phyloP scores from a whole-genome alignment of 2,329 filamentous ascomycete species.

The Torrubiella hemipterigena region DNA sequence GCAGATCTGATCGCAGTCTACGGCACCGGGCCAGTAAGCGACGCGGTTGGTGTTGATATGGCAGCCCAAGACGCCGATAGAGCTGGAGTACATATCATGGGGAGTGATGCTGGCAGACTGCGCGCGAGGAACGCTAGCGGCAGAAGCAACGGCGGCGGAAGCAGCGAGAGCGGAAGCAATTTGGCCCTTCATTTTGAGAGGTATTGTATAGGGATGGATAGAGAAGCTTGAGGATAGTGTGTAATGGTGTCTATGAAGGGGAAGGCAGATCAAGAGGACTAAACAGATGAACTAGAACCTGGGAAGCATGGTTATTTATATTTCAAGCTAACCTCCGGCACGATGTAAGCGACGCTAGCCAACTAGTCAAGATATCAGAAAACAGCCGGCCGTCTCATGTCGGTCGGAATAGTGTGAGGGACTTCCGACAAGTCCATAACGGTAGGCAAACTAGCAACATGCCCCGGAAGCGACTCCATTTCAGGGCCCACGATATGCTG shows the following conservation, averaged over 20 bases:
- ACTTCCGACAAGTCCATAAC: no score
- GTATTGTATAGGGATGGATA: neutral
- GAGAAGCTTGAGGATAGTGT: neutral
- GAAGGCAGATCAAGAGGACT: no score
- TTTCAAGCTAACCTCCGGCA: no score
- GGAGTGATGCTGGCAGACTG: constrained; percentile 32
- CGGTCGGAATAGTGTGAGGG: no score
- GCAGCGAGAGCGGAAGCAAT: constrained; percentile 18
- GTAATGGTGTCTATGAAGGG: neutral
- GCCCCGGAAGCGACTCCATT: no score
- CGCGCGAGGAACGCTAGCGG: constrained; percentile 14
- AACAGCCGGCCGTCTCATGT: no score
- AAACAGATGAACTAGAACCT: no score
- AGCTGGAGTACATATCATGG: constrained; percentile 44
- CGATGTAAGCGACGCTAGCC: no score
- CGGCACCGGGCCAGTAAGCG: constrained; percentile 44
- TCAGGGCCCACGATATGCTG: no score
- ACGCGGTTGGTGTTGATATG: constrained; percentile 48
- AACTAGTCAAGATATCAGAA: no score
- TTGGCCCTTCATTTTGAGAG: constrained; percentile 13
- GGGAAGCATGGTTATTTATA: no score
- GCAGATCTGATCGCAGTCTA: constrained; percentile 45
- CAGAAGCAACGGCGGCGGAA: constrained; percentile 16
- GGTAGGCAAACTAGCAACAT: no score
- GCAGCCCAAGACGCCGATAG: constrained; percentile 46